Conservation (phyloP, 2,329 filamentous ascomycete genomes). For the Xylariomycetidae sp. region DNA sequence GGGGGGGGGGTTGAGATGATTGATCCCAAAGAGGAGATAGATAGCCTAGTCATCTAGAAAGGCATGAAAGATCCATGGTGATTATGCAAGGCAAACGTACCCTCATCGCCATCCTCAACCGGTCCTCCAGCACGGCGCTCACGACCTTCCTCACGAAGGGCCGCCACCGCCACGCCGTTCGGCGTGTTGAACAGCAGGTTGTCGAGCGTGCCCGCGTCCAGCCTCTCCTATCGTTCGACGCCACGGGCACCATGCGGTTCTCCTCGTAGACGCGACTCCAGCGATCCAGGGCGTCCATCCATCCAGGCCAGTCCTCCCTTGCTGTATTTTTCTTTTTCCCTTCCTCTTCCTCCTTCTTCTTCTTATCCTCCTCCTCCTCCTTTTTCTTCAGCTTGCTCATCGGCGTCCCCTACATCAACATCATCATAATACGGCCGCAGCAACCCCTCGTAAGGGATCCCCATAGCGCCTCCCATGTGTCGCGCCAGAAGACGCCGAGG, state of each 20-base stretch:
- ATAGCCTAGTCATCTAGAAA: too few species aligned
- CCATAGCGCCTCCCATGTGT: conserved; percentile 51
- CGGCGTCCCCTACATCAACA: too few species aligned
- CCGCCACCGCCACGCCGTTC: conserved; percentile 28
- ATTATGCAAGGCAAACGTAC: conserved; percentile 6
- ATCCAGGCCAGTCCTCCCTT: conserved; percentile 40
- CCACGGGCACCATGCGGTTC: conserved; percentile 40
- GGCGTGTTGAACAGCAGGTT: conserved; percentile 42
- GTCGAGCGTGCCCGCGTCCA: conserved; percentile 43
- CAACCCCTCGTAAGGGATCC: conserved; percentile 37
- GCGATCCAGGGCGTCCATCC: conserved; percentile 42
- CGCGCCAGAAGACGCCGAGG: conserved; percentile 55
- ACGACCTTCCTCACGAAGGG: conserved; percentile 6
- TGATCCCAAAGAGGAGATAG: background rate
- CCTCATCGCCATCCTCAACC: conserved; percentile 11
- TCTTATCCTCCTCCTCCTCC: too few species aligned
- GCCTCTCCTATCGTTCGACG: conserved; percentile 36
- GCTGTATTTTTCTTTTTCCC: conserved; percentile 34
- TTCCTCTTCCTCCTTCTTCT: too few species aligned
- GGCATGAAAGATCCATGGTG: background rate
- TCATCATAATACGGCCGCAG: conserved; percentile 32
- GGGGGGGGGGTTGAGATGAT: background rate
- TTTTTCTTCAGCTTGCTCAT: too few species aligned
- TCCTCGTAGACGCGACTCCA: conserved; percentile 50
- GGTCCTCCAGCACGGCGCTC: conserved; percentile 7